Percentiles rank a stretch among this genome's conserved stretches.
These are phyloP conservation scores for Aspergillus pseudoglaucus DNA, from an alignment of 2,329 filamentous ascomycete genomes.

Conservation along the genomic window DNA sequence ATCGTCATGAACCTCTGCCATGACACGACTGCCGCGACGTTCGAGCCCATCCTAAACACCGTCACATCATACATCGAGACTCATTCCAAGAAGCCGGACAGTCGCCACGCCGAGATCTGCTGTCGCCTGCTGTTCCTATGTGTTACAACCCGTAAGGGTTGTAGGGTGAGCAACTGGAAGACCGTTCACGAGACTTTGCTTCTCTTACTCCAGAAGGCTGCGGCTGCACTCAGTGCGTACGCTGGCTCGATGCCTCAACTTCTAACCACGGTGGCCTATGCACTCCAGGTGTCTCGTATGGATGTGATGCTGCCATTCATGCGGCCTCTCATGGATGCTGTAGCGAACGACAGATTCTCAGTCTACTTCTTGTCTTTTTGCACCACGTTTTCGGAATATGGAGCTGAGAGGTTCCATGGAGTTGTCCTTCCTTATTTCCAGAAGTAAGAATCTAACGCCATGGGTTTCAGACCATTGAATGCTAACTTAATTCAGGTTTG, in stretches of 20 bases:
- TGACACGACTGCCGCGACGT: constrained; percentile 67
- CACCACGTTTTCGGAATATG: constrained; percentile 68
- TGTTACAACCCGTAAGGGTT: constrained; percentile 71
- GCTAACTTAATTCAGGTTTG: constrained; percentile 51
- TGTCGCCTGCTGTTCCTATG: constrained; percentile 53
- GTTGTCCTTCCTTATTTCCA: constrained; percentile 78
- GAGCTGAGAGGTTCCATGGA: constrained; percentile 66
- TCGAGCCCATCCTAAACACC: constrained; percentile 59
- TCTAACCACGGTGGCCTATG: constrained; percentile 51
- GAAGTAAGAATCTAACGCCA: constrained; percentile 46
- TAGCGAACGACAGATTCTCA: constrained; percentile 61
- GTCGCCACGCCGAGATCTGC: constrained; percentile 36
- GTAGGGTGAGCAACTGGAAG: constrained; percentile 67
- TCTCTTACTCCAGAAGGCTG: constrained; percentile 43
- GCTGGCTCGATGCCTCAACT: constrained; percentile 26
- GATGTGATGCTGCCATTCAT: constrained; percentile 69
- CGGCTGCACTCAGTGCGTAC: constrained; percentile 17
- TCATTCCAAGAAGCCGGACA: constrained; percentile 28
- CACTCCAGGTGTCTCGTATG: constrained; percentile 70
- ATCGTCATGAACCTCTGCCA: constrained; percentile 77
- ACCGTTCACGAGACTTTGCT: constrained; percentile 53
- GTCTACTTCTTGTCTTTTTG: constrained; percentile 79
- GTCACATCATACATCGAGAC: constrained; percentile 48
- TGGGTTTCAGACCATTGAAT: constrained; percentile 10
- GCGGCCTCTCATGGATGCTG: constrained; percentile 55